Conservation (phyloP, 2,329 filamentous ascomycete species). For the Penicillium sclerotigenum region DNA sequence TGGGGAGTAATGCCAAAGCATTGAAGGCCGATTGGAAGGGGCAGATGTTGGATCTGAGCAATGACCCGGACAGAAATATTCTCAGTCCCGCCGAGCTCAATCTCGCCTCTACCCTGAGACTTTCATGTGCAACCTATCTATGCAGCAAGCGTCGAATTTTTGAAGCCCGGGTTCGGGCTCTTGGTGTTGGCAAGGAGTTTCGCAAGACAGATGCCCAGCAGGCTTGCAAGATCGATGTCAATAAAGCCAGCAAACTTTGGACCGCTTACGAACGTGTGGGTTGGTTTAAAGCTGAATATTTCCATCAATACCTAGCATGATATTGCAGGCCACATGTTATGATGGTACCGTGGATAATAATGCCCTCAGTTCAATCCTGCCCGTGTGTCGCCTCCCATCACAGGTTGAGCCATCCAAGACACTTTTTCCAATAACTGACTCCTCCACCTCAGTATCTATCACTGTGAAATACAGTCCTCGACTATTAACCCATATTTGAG, state of each 20-base stretch:
- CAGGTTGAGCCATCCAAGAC: neutral
- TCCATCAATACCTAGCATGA: constrained; percentile 43
- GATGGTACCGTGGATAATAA: neutral
- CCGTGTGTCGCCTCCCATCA: neutral
- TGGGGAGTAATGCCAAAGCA: constrained; percentile 64
- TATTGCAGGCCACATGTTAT: neutral
- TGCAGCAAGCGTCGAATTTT: constrained; percentile 94
- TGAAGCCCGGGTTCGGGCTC: constrained; percentile 65
- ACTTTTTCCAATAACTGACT: constrained; percentile 6
- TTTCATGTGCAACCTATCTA: constrained; percentile 84
- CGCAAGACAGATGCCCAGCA: constrained; percentile 94
- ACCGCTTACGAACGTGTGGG: constrained; percentile 81
- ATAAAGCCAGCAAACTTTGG: constrained; percentile 93
- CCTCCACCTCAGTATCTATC: neutral
- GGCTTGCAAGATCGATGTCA: constrained; percentile 97
- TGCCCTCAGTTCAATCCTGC: neutral
- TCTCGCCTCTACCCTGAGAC: constrained; percentile 72
- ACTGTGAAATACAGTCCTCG: constrained; percentile 1
- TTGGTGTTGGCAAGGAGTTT: constrained; percentile 73
- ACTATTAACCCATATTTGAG: constrained; percentile 10
- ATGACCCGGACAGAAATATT: constrained; percentile 65
- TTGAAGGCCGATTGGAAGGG: constrained; percentile 89
- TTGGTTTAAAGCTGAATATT: constrained; percentile 65
- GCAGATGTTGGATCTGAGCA: constrained; percentile 69
- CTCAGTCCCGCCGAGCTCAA: constrained; percentile 75